Base-by-base conservation (phyloP, 148 eudicot genomes). In the Chenopodium quinoa region DNA sequence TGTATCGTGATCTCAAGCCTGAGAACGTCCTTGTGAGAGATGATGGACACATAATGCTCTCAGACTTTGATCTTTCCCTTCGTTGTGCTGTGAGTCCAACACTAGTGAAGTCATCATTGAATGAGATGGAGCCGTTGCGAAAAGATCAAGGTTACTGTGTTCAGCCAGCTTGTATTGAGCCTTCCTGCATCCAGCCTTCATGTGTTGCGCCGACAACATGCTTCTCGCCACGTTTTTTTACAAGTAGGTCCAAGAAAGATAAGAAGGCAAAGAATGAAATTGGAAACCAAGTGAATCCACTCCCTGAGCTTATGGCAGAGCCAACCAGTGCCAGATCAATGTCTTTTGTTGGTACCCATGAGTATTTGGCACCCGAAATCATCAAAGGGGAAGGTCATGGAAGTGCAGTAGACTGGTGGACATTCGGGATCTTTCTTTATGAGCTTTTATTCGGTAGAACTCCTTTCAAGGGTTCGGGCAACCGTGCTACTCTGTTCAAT, bases 1-100 rank as follows among this genome's bases (percentile, higher is more conserved):
- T 90, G 22, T 89, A 90, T 70, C 91, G 93, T 70, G 95, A 90
- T 79, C 89, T 92, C 4, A 90, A 90, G 82, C 95, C 95, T 1
- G 95, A 92, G 80, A 92, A 92, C 32, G 91, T 92, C 48, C 89
- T 91, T 27, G 93, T 92, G 52, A 86, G 96, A 82, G 93, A 92
- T 64, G 93, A 92, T 56, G 96, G 93, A 34, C 96, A 92, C 76
- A 90, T 92, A 75, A 92, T 92, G 95, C 92, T 92, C 25, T 89
- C 93, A 13, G 95, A 92, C 79, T 92, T 92, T 76, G 95, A 92
- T 60, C 91, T 90, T 75, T 90, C 93, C 12, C 93, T 92, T 31
- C 92, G 93, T n/a, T 90, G 95, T 80, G 46, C 83, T 10, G 92
- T 92, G 19, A 91, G 90, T 79, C 91, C 93, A 13, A 91, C 93